Base-by-base conservation (phyloP, 495 filamentous ascomycete species). In the Oleoguttula mirabilis region DNA sequence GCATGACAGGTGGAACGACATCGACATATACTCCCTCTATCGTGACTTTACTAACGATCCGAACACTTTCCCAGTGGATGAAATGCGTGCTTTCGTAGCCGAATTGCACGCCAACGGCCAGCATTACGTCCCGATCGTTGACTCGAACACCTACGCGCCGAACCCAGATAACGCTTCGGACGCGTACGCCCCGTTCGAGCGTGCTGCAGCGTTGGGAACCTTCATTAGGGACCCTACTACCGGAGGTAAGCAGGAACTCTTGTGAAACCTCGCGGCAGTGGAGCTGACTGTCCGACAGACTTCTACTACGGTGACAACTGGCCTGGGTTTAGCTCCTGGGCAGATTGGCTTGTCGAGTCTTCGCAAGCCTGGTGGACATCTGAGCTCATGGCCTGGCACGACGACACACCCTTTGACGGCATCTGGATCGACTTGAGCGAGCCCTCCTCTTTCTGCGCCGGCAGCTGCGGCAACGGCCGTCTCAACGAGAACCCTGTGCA, bases 371-470 rank as follows among this genome's bases (percentile, higher is more conserved):
- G 32, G 31, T 54, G 51, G 51, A 51, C 42, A 3, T n/a, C 36
- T 10, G 42, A 47, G 22, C 7, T 49, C 10, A 17, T 16, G 11
- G 28, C 4, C 6, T 51, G 34, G 25, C 33, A 54, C 39, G n/a
- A 43, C 5, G 16, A 44, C 12, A 43, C 36, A 15, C 36, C 47
- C 3, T 51, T 44, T 34, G 51, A 54, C 27, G 51, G 51, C 14
- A 41, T 55, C 43, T 55, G 52, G 52, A 51, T 55, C 24, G 51
- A 54, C 23, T 23, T 54, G 10, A 36, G 25, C 21, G 59, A 62
- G 34, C 43, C 55, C 4, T 73, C 79, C 12, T 82, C 77, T 0
- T 86, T 84, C 66, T 86, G 81, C 40, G 69, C 77, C 4, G 81
- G 81, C 5, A 78, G 71, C 55, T 85, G 81, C 44, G 80, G 82